Conservation (phyloP, 352 stramenopile species). For the Pythium aphanidermatum region DNA sequence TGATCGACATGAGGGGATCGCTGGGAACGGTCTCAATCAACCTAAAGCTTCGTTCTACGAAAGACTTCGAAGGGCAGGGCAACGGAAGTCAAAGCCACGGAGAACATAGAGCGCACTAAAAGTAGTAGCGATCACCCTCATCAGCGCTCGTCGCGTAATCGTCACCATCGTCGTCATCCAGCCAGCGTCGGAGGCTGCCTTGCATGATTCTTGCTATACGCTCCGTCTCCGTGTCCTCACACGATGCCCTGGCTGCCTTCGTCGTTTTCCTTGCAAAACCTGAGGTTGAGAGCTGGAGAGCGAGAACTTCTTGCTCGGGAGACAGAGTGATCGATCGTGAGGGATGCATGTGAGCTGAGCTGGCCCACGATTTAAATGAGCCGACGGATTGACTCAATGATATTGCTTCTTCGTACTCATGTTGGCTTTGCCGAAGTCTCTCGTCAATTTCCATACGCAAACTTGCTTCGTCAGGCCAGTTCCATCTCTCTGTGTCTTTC, state of each 20-base stretch:
- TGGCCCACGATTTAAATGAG: conserved; percentile 9
- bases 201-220: conserved; percentile 81
- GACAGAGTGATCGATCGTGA: too few species aligned
- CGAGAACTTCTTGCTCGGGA: background rate
- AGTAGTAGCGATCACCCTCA: conserved; percentile 6
- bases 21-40: conserved; percentile 18
- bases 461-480: conserved; percentile 9
- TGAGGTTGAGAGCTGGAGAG: conserved; percentile 9
- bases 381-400: conserved; percentile 4
- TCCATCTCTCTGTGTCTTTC: conserved; percentile 3
- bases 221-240: conserved; percentile 57
- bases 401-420: conserved; percentile 13
- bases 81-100: conserved; percentile 39
- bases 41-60: conserved; percentile 72
- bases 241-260: conserved; percentile 13
- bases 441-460: conserved; percentile 11
- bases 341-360: too few species aligned
- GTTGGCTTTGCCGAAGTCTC: conserved; percentile 7
- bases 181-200: conserved; percentile 54
- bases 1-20: conserved; percentile 11
- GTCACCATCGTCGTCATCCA: conserved; percentile 44
- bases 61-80: conserved; percentile 52
- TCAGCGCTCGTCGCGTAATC: conserved; percentile 14
- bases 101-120: conserved; percentile 31
- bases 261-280: background rate